These are phyloP conservation scores for Coprinopsis strossmayeri DNA, from an alignment of 768 basidiomycete species.

Conservation along the genomic window DNA sequence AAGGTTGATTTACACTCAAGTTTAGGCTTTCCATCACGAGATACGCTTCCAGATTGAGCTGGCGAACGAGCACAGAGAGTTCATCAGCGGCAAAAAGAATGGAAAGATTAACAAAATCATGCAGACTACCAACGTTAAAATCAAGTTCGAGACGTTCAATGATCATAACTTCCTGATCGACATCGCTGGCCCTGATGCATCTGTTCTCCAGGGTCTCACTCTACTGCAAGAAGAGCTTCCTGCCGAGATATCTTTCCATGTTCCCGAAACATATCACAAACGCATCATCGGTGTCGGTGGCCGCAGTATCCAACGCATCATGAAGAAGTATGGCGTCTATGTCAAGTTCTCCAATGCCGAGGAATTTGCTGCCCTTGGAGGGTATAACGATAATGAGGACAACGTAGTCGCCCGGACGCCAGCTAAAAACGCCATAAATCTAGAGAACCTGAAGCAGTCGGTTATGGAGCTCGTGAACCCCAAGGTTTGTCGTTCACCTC, in stretches of 20 bases:
- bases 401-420: conserved; percentile 98
- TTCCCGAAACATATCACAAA: conserved; percentile 97
- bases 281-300: conserved; percentile 98
- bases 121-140: conserved; percentile 95
- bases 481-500: conserved; percentile 52
- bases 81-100: conserved; percentile 99
- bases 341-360: conserved; percentile 99
- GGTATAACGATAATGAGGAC: conserved; percentile 96
- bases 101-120: conserved; percentile 99
- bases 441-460: conserved; percentile 91
- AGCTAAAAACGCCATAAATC: conserved; percentile 92
- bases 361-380: conserved; percentile 91
- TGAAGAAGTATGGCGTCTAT: conserved; percentile 99
- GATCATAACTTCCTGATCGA: conserved; percentile 95
- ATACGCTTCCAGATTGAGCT: conserved; percentile 98
- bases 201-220: conserved; percentile 80
- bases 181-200: conserved; percentile 77
- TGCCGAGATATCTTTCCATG: conserved; percentile 97
- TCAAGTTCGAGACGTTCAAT: conserved; percentile 98
- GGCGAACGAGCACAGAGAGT: conserved; percentile 95
- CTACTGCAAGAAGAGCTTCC: conserved; percentile 96
- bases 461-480: conserved; percentile 98
- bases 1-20: neutral
- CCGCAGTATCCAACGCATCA: conserved; percentile 96
- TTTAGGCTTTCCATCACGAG: conserved; percentile 89